phyloP scores from a whole-genome alignment of 306 rosid species.

The Begonia loranthoides region DNA sequence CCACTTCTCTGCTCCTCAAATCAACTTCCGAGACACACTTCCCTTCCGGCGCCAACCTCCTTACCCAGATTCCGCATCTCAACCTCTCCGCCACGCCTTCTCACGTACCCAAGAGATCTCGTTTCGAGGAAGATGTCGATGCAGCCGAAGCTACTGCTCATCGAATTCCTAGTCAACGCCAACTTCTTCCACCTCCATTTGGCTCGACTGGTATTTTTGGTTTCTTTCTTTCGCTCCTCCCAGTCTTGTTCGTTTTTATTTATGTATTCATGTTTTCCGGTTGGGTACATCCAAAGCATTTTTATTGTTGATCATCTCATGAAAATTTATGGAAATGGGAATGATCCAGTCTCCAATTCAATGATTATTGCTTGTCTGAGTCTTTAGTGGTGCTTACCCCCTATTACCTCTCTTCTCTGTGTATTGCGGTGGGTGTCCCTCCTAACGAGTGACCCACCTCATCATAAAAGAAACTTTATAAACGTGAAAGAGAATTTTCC shows the following conservation, averaged over 20 bases:
- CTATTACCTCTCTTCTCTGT: neutral
- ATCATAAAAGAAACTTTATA: neutral
- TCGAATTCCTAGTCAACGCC: constrained; percentile 3
- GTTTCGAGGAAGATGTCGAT: neutral
- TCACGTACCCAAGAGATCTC: neutral
- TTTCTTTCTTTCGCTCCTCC: neutral
- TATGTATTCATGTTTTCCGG: too few relatives aligned
- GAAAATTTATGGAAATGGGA: neutral
- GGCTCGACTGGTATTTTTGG: neutral
- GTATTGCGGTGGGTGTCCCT: neutral
- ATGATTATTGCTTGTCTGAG: too few relatives aligned
- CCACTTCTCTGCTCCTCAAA: constrained; percentile 10
- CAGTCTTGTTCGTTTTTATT: neutral
- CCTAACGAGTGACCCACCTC: too few relatives aligned
- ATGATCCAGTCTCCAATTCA: neutral
- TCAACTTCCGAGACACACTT: constrained; percentile 1
- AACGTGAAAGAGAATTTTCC: neutral
- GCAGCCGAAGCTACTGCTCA: neutral
- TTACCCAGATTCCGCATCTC: constrained; percentile 4
- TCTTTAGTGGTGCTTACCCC: too few relatives aligned
- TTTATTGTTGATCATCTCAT: neutral
- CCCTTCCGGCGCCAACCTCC: neutral
- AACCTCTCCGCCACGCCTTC: neutral
- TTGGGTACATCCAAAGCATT: neutral
- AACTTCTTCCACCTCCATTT: neutral